phyloP scores from a whole-genome alignment of 2,329 filamentous ascomycete species.

The Plenodomus biglobosus region DNA sequence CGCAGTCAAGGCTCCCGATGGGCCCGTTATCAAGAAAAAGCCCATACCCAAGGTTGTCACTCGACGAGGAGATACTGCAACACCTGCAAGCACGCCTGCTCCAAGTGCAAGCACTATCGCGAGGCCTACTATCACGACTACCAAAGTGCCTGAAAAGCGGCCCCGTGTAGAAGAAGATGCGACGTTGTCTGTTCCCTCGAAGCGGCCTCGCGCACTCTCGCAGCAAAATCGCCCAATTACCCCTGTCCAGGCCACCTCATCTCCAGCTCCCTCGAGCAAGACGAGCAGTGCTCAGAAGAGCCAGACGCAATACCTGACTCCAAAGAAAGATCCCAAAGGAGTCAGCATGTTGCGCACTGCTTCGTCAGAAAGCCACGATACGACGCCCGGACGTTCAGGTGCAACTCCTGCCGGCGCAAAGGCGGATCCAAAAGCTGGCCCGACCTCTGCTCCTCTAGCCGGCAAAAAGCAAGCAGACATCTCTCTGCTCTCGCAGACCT shows the following conservation, averaged over 20 bases:
- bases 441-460: constrained; percentile 36
- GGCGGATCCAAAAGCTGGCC: constrained; percentile 25
- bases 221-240: constrained; percentile 37
- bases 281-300: constrained; percentile 33
- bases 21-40: constrained; percentile 29
- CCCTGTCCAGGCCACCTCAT: constrained; percentile 32
- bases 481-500: constrained; percentile 42
- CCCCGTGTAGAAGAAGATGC: constrained; percentile 37
- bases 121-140: constrained; percentile 12
- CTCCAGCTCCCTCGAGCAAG: constrained; percentile 33
- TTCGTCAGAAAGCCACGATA: constrained; percentile 40
- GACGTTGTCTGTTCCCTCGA: constrained; percentile 26
- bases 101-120: constrained; percentile 3
- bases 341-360: constrained; percentile 40
- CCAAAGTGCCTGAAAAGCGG: constrained; percentile 39
- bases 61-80: constrained; percentile 25
- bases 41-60: constrained; percentile 28
- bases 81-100: constrained; percentile 13
- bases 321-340: constrained; percentile 40
- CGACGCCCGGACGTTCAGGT: constrained; percentile 40
- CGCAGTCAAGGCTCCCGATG: neutral
- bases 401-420: constrained; percentile 31
- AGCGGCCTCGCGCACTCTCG: constrained; percentile 37
- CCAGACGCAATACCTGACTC: constrained; percentile 33
- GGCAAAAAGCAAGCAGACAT: constrained; percentile 38